phyloP scores from a whole-genome alignment of 1,284 basidiomycete genomes.

The Leccinum laetum region DNA sequence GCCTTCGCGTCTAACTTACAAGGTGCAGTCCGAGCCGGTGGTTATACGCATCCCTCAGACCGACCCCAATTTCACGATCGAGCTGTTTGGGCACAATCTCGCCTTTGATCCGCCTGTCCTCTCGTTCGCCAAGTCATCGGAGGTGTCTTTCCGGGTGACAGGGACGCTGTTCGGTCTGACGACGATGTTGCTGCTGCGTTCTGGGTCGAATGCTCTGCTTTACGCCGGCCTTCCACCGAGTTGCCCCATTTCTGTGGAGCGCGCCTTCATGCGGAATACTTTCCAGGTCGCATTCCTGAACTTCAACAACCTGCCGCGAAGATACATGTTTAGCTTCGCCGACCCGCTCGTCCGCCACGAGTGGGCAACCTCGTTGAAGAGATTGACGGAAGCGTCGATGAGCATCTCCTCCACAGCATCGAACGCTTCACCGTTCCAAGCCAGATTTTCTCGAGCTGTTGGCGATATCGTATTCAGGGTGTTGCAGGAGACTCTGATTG shows the following conservation, averaged over 20 bases:
- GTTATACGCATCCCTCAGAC: constrained; percentile 79
- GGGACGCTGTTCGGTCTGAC: constrained; percentile 81
- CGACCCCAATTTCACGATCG: constrained; percentile 78
- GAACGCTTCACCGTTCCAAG: constrained; percentile 35
- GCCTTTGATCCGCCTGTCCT: constrained; percentile 84
- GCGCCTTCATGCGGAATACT: constrained; percentile 92
- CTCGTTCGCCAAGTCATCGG: constrained; percentile 71
- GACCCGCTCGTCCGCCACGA: constrained; percentile 72
- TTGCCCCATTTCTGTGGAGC: constrained; percentile 77
- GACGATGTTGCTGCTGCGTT: constrained; percentile 77
- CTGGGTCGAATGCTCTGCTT: constrained; percentile 76
- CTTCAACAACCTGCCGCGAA: constrained; percentile 67
- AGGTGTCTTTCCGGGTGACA: constrained; percentile 86
- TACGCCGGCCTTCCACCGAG: constrained; percentile 82
- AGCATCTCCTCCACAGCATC: constrained; percentile 40
- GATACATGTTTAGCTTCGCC: constrained; percentile 92
- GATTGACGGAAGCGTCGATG: constrained; percentile 53
- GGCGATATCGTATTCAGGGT: constrained; percentile 77
- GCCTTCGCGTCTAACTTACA: constrained; percentile 79
- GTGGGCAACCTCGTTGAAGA: constrained; percentile 72
- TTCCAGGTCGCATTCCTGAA: constrained; percentile 88
- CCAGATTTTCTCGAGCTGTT: constrained; percentile 61
- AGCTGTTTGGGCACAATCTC: constrained; percentile 83
- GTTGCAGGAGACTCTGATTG: constrained; percentile 81
- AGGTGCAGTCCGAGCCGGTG: constrained; percentile 83